Conservation (phyloP, 2,329 filamentous ascomycete species). For the Colletotrichum horii region DNA sequence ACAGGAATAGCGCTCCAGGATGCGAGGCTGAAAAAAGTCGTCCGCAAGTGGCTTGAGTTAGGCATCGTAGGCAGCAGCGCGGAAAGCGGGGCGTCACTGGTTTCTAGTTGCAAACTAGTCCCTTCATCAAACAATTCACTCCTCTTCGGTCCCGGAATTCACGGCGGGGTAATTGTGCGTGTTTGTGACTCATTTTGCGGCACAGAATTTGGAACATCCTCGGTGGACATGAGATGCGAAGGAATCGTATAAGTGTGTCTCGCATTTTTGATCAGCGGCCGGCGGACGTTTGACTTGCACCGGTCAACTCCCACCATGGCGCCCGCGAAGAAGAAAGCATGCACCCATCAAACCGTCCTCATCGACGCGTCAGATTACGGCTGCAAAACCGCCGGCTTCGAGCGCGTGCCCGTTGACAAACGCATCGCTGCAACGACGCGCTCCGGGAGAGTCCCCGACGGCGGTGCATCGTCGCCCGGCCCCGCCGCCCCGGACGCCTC, state of each 20-base stretch:
- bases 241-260: neutral
- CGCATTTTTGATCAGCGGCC: neutral
- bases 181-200: neutral
- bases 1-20: neutral
- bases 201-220: neutral
- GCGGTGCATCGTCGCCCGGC: neutral
- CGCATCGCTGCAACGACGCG: slow-evolving; percentile 32
- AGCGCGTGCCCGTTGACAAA: slow-evolving; percentile 29
- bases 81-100: neutral
- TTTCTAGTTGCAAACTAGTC: neutral
- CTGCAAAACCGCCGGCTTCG: slow-evolving; percentile 27
- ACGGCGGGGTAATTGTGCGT: neutral
- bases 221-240: neutral
- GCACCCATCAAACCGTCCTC: neutral
- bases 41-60: neutral
- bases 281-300: neutral
- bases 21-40: neutral
- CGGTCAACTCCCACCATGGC: neutral
- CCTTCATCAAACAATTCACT: neutral
- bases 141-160: neutral
- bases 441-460: slow-evolving; percentile 27
- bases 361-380: neutral
- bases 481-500: slow-evolving; percentile 24
- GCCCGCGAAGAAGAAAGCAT: neutral
- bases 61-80: slow-evolving; percentile 2